These are phyloP conservation scores for Coemansia sp. DNA, from an alignment of 192 early-diverging fungal genomes.

Conservation along the genomic window DNA sequence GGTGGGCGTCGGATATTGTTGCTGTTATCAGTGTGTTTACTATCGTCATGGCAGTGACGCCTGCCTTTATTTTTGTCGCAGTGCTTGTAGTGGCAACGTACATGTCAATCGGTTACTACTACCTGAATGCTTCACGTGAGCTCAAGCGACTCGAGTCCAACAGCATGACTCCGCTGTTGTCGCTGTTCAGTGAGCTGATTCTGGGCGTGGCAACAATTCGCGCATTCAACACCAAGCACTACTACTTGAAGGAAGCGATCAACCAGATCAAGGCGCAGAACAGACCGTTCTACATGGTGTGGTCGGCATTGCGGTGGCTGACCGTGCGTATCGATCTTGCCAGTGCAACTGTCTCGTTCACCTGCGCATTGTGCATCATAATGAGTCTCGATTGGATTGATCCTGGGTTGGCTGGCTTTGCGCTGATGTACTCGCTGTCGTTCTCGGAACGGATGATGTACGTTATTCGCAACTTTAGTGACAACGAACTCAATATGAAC, in stretches of 20 bases:
- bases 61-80: constrained; percentile 70
- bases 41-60: constrained; percentile 64
- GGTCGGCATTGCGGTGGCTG: constrained; percentile 85
- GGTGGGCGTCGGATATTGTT: constrained; percentile 57
- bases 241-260: constrained; percentile 65
- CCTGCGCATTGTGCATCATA: constrained; percentile 67
- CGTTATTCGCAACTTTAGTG: constrained; percentile 71
- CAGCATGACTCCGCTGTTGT: constrained; percentile 71
- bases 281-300: constrained; percentile 80
- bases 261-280: constrained; percentile 72
- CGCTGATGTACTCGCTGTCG: constrained; percentile 77
- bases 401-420: constrained; percentile 84
- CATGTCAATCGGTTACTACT: constrained; percentile 64
- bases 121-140: constrained; percentile 77
- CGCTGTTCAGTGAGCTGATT: constrained; percentile 79
- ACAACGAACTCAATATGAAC: constrained; percentile 85
- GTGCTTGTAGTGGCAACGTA: constrained; percentile 61
- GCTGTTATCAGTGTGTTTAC: constrained; percentile 58
- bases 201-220: constrained; percentile 77
- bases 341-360: constrained; percentile 72
- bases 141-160: constrained; percentile 87
- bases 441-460: constrained; percentile 79
- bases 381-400: constrained; percentile 57
- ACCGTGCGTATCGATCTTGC: constrained; percentile 77
- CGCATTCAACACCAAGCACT: constrained; percentile 72